Evolutionary conservation across 306 rosid species (phyloP), one percentile per base, ranked within the genome.

Genomic region (Vigna mungo): DNA sequence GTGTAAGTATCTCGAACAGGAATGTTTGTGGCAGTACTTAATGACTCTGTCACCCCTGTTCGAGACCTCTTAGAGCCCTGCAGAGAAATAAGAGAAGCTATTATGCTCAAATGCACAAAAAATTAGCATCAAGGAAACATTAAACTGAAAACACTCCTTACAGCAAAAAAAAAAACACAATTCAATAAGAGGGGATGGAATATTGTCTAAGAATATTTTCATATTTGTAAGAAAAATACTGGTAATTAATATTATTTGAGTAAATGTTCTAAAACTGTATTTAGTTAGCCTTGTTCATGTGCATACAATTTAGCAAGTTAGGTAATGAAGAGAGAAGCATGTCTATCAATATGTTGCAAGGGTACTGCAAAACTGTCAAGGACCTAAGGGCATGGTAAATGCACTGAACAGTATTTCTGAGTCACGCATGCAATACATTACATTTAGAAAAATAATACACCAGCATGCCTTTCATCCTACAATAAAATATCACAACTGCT

Each of bases 61-160:
- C 98, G 91, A 79, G 92, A 75, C 43, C 97, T 89, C 91, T 95
- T 92, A 25, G 89, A 86, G 72, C 97, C 97, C 98, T 90, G 83
- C 71, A 49, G 21, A 72, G 34, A 78, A 67, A 72, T 66, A 44
- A 73, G 25, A 81, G 13, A 32, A 32, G 6, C 80, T 64, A 32
- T 44, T 44, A 23, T 20, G 64, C 43, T 66, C 63, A 21, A 21
- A 21, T 83, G 54, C 48, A 59, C 46, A 51, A 80, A 70, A 77
- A 12, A 73, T 21, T 43, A 76, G 81, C 20, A 80, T 70, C 46
- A 56, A 32, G 18, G 20, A 69, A 68, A 64, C 63, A 34, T 20
- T 14, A 64, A 51, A 61, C 25, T 37, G 47, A 47, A 47, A 63
- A 47, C 39, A 72, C 16, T 71, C 27, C 61, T 39, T 21, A 21